Base-by-base conservation (phyloP, 371 early-diverging fungal genomes). In the Mortierella sp. region DNA sequence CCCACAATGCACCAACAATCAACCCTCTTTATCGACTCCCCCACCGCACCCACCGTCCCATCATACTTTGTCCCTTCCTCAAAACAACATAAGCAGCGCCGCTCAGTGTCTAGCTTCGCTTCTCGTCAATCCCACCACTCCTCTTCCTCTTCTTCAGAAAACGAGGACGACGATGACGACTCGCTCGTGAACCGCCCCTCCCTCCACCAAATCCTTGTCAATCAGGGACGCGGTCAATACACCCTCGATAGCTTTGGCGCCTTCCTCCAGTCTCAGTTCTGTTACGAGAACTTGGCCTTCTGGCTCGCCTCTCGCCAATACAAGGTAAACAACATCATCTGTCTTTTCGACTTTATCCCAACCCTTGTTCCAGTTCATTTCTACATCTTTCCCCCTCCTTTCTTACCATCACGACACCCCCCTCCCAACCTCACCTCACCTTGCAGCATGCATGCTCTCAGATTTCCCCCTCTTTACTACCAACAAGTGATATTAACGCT, bases 271-370 rank as follows among this genome's bases (percentile, higher is more conserved):
- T 79, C 82, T 32, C 81, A 83, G 51, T 84, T 84, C 80, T 84
- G 87, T 32, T 79, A 81, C 48, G 87, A 87, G 76, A 87, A 87
- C 82, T 79, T 87, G n/a, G 82, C 83, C 51, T 87, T 87, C 63
- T 87, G 87, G 87, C 78, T 83, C 46, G 87, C 87, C 2, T 83
- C 83, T 51, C 74, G 84, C n/a, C 83, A 87, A 48, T 87, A 87
- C 80, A 87, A 81, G 85, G 85, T 85, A 80, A 51, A 58, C 38
- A 72, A 35, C 35, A 71, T 14, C 44, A 11, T 41, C 38, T n/a
- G 21, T 21, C 51, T 51, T 51, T 51, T 51, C 51, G 21, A 51
- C 21, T 51, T 51, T 51, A 21, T 51, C 51, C 51, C 21, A 14
- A 54, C 55, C 12, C 51, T 32, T 21, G 16, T 24, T 24, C 11